Percentiles rank a stretch among this genome's conserved stretches.
phyloP scores from a whole-genome alignment of 768 basidiomycete genomes.

The Podaxis sp. region DNA sequence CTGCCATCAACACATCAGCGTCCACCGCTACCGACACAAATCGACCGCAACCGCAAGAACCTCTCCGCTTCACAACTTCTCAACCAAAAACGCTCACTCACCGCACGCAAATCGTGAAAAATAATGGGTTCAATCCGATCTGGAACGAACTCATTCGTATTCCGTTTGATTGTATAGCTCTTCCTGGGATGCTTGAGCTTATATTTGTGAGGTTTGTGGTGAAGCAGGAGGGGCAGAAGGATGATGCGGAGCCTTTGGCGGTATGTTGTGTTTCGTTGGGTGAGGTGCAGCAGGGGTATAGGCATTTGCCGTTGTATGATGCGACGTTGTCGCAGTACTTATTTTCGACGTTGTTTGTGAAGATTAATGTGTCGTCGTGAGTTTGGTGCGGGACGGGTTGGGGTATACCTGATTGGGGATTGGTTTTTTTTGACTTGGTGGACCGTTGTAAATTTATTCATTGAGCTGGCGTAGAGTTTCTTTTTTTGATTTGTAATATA shows the following conservation, averaged over 20 bases:
- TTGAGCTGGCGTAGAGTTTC: too few species aligned
- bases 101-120: slow-evolving; percentile 71
- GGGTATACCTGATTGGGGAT: too few species aligned
- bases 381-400: background rate
- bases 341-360: slow-evolving; percentile 87
- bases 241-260: slow-evolving; percentile 68
- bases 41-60: background rate
- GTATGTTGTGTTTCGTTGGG: slow-evolving; percentile 77
- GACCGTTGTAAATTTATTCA: too few species aligned
- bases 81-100: slow-evolving; percentile 41
- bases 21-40: too few species aligned
- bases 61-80: slow-evolving; percentile 21
- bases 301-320: slow-evolving; percentile 12
- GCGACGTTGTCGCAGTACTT: slow-evolving; percentile 7
- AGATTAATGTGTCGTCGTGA: slow-evolving; percentile 45
- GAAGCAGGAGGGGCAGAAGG: slow-evolving; percentile 54
- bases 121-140: slow-evolving; percentile 92
- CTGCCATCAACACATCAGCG: background rate
- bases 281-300: slow-evolving; percentile 67
- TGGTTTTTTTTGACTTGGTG: too few species aligned
- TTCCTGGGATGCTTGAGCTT: slow-evolving; percentile 66
- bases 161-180: slow-evolving; percentile 75
- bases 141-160: slow-evolving; percentile 77
- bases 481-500: too few species aligned
- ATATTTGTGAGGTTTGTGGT: slow-evolving; percentile 85